Base-by-base conservation (phyloP, 257 asterid species). In the Gentiana dahurica region DNA sequence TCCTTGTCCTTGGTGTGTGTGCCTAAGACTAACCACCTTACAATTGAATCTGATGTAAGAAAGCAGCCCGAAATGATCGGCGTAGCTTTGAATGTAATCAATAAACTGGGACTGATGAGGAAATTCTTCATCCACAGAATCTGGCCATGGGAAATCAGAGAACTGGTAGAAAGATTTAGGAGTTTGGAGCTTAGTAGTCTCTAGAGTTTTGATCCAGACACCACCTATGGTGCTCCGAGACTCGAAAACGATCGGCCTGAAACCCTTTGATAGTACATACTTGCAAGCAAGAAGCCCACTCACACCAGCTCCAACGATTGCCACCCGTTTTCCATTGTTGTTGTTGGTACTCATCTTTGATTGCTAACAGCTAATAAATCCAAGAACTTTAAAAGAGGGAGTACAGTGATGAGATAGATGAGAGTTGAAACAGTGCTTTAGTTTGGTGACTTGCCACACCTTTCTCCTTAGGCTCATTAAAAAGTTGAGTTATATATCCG, bases 221-320 rank as follows among this genome's bases (percentile, higher is more conserved):
- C 88, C 88, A 3, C 87, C 84, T 2, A 72, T 49, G 54, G 51
- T 1, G 57, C 50, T 55, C 33, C 55, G 51, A 3, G 75, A 38
- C 39, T 81, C 88, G 54, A 81, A 81, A 9, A 81, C 80, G 3
- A 71, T 60, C 5, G 88, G 80, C 13, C 32, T 44, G 6, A 75
- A 75, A 15, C 87, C 87, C 53, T 70, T 81, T 0, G 84, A 73
- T 2, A 73, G 47, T 32, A 68, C 39, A 61, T 81, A 68, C 59
- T 81, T 78, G 59, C 82, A 81, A 36, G 88, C 84, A 3, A 81
- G 69, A 1, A 81, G 79, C 54, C 88, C 84, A 54, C 88, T 81
- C n/a, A 68, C 65, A 12, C 88, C 88, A 63, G 75, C 84, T 57
- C 88, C 84, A 4, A 77, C 49, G 6, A 81, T 81, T 58, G 66